phyloP scores from a whole-genome alignment of 108 stramenopile genomes.

The Skeletonema potamos region DNA sequence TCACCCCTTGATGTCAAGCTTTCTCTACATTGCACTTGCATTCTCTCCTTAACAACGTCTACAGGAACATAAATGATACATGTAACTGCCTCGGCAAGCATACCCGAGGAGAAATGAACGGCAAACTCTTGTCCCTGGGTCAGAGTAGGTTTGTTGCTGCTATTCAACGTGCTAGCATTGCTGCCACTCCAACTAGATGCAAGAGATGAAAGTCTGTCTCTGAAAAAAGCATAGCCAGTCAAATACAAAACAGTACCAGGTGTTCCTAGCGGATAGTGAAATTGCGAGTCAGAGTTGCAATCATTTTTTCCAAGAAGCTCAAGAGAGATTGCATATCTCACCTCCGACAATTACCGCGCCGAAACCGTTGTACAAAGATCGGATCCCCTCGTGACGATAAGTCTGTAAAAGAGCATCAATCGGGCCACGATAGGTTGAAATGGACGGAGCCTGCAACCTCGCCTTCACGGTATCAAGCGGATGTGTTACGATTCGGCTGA shows the following conservation, averaged over 20 bases:
- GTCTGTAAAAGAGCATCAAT: slow-evolving; percentile 66
- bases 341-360: slow-evolving; percentile 81
- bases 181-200: neutral
- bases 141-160: neutral
- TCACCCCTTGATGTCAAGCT: neutral
- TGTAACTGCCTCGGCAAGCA: slow-evolving; percentile 88
- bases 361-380: slow-evolving; percentile 92
- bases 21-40: slow-evolving; percentile 85
- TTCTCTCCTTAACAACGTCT: slow-evolving; percentile 97
- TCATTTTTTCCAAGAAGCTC: neutral
- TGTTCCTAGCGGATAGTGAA: slow-evolving; percentile 50
- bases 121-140: slow-evolving; percentile 43
- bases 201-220: slow-evolving; percentile 43
- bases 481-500: slow-evolving; percentile 73
- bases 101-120: slow-evolving; percentile 72
- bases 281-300: neutral
- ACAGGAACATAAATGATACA: slow-evolving; percentile 97
- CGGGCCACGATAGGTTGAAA: slow-evolving; percentile 54
- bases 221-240: slow-evolving; percentile 88
- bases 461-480: slow-evolving; percentile 82
- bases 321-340: neutral
- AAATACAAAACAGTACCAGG: slow-evolving; percentile 94
- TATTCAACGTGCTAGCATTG: slow-evolving; percentile 12
- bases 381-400: slow-evolving; percentile 80
- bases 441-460: slow-evolving; percentile 49